These are phyloP conservation scores for Firmiana major DNA, from an alignment of 345 rosid species.

Conservation along the genomic window DNA sequence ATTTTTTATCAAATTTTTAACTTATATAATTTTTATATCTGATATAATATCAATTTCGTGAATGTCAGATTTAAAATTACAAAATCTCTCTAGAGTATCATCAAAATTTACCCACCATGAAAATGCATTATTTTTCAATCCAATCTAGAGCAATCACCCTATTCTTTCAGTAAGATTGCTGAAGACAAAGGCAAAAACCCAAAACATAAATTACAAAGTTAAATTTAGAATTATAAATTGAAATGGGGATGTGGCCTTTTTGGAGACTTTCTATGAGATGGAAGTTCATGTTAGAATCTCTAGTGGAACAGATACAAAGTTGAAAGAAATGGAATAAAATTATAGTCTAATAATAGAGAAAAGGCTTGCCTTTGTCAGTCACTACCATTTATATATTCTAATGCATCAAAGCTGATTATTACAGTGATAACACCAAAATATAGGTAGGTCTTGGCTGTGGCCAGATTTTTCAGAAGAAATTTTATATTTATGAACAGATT, in stretches of 20 bases:
- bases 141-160: not conserved
- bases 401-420: not conserved
- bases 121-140: too few species aligned
- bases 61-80: too few species aligned
- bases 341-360: not conserved
- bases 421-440: not conserved
- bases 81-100: not conserved
- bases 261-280: not conserved
- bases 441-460: not conserved
- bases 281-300: not conserved
- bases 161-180: not conserved
- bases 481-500: not conserved
- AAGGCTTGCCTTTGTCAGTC: not conserved
- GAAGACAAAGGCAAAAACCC: not conserved
- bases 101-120: not conserved
- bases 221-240: not conserved
- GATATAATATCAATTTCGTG: too few species aligned
- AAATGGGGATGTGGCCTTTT: not conserved
- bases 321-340: not conserved
- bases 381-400: not conserved
- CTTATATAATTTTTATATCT: too few species aligned
- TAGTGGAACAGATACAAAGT: not conserved
- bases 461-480: not conserved
- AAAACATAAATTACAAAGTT: not conserved
- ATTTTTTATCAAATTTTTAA: too few species aligned